Percentiles rank a stretch among this genome's conserved stretches.
Evolutionary conservation across 305 asterid species (phyloP).

Genomic region (Rubia balearica): DNA sequence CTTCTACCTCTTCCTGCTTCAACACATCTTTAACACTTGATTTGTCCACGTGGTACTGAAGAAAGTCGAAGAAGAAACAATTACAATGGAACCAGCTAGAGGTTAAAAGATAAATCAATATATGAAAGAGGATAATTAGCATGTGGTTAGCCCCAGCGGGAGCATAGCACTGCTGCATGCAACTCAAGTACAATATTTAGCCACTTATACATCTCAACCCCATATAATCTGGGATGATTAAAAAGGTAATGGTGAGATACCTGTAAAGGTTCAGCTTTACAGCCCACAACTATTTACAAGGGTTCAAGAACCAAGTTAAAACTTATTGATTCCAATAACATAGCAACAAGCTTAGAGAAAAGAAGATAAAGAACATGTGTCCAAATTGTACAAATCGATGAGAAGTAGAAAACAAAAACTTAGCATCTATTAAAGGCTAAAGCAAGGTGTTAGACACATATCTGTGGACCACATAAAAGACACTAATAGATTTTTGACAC

Average conservation of each 20-base stretch:
- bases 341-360: not conserved
- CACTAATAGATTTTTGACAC: not conserved
- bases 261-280: not conserved
- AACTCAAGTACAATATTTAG: constrained; percentile 1
- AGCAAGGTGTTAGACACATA: not conserved
- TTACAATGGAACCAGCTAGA: not conserved
- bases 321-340: not conserved
- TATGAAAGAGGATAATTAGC: too few relatives aligned
- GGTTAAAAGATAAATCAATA: not conserved
- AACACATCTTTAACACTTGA: constrained; percentile 57
- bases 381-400: not conserved
- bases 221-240: not conserved
- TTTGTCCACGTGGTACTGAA: constrained; percentile 84
- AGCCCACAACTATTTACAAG: not conserved
- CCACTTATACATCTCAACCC: not conserved
- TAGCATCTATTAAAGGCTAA: not conserved
- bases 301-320: not conserved
- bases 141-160: not conserved
- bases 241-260: not conserved
- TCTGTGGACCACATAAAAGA: not conserved
- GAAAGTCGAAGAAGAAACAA: not conserved
- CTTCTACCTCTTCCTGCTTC: constrained; percentile 67
- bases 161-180: not conserved
- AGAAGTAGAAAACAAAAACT: not conserved
- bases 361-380: not conserved